A percentile compares a stretch with the other conserved stretches of the same genome.
Evolutionary conservation across 1,284 basidiomycete genomes (phyloP).

Genomic region (Melanopsichium pennsylvanicum): DNA sequence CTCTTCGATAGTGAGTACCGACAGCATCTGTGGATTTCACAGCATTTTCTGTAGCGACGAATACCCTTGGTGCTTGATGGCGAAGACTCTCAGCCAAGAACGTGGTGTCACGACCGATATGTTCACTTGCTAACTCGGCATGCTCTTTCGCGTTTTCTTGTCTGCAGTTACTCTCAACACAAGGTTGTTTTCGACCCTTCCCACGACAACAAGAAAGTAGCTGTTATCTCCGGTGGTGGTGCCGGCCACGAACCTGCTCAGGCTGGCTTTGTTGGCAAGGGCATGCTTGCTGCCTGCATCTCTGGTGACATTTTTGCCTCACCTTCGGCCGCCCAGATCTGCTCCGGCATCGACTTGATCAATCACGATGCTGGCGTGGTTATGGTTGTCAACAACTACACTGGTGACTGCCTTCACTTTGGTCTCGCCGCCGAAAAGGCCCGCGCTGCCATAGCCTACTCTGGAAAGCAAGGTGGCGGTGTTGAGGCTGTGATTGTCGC

Average conservation of each 20-base stretch:
- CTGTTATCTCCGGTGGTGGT: constrained; percentile 68
- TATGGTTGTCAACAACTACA: constrained; percentile 68
- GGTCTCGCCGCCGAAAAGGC: constrained; percentile 67
- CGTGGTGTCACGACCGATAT: neutral
- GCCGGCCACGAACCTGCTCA: constrained; percentile 68
- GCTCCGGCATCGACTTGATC: constrained; percentile 67
- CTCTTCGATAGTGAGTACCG: constrained; percentile 56
- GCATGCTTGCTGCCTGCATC: constrained; percentile 67
- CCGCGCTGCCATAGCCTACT: constrained; percentile 53
- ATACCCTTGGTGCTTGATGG: too few species aligned
- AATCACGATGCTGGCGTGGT: constrained; percentile 67
- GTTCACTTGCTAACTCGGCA: neutral
- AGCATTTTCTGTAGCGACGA: too few species aligned
- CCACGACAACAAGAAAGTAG: constrained; percentile 67
- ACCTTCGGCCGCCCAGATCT: constrained; percentile 69
- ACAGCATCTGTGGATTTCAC: too few species aligned
- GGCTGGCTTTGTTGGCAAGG: constrained; percentile 67
- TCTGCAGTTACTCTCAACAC: constrained; percentile 55
- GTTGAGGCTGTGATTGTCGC: constrained; percentile 69
- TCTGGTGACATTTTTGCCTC: constrained; percentile 70
- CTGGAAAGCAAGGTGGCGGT: constrained; percentile 65
- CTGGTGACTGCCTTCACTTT: constrained; percentile 69
- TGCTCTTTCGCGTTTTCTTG: neutral
- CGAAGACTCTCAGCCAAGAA: too few species aligned
- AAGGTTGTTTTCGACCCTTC: constrained; percentile 63